A percentile compares a stretch with the other conserved stretches of the same genome.
These are phyloP conservation scores for Serendipita sp. DNA, from an alignment of 768 basidiomycete species.

Conservation along the genomic window DNA sequence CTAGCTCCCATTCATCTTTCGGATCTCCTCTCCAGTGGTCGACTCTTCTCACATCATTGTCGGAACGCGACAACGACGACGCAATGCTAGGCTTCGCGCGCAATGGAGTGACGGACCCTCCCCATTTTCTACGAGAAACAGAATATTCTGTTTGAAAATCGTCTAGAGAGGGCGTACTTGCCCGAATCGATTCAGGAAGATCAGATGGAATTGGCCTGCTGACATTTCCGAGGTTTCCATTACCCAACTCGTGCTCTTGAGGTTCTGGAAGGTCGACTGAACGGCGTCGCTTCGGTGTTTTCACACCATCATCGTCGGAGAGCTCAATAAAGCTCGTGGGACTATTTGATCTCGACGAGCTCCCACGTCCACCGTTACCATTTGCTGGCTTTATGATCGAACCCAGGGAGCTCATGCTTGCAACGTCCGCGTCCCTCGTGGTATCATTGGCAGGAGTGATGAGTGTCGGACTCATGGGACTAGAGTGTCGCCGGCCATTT, in stretches of 20 bases:
- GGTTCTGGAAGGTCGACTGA: neutral
- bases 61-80: neutral
- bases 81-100: conserved; percentile 8
- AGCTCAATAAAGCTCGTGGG: conserved; percentile 44
- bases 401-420: conserved; percentile 20
- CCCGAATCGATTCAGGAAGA: too few relatives aligned
- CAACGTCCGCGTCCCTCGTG: conserved; percentile 20
- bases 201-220: too few relatives aligned
- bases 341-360: neutral
- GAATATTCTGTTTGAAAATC: neutral
- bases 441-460: conserved; percentile 14
- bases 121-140: conserved; percentile 1
- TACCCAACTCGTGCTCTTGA: neutral
- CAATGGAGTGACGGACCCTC: conserved; percentile 32
- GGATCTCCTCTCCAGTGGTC: neutral
- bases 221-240: neutral
- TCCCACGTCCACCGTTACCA: neutral
- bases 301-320: conserved; percentile 39
- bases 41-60: neutral
- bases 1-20: conserved; percentile 13
- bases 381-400: conserved; percentile 12
- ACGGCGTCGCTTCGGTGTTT: neutral
- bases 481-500: conserved; percentile 7
- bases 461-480: conserved; percentile 12
- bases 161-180: too few relatives aligned